phyloP scores from a whole-genome alignment of 805 yeast species.

The Pichia eremophila region DNA sequence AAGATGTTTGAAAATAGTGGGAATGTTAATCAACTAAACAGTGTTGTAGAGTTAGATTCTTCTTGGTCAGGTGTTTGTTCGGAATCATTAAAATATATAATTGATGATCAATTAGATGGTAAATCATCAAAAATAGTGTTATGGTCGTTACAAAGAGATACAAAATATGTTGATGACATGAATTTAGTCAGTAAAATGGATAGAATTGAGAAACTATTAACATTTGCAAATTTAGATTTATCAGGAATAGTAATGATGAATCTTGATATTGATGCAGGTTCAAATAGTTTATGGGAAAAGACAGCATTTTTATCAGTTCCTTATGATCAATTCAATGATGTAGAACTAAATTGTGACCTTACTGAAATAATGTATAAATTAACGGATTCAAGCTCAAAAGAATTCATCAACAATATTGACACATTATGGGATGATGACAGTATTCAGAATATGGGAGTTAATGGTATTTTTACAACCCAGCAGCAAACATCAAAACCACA shows the following conservation, averaged over 20 bases:
- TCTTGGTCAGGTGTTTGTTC: slow-evolving; percentile 79
- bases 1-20: slow-evolving; percentile 68
- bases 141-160: slow-evolving; percentile 9
- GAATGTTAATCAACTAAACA: slow-evolving; percentile 57
- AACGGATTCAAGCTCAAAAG: slow-evolving; percentile 4
- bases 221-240: not conserved
- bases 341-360: not conserved
- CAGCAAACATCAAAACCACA: not conserved
- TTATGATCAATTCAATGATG: slow-evolving; percentile 34
- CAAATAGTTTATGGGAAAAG: slow-evolving; percentile 33
- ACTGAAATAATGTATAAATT: slow-evolving; percentile 1
- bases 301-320: slow-evolving; percentile 30
- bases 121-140: slow-evolving; percentile 1
- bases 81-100: slow-evolving; percentile 29
- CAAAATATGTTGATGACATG: not conserved
- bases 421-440: not conserved
- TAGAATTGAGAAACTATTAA: slow-evolving; percentile 5
- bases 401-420: not conserved
- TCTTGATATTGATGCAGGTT: not conserved
- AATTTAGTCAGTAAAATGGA: not conserved
- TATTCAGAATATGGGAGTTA: not conserved
- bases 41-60: slow-evolving; percentile 60
- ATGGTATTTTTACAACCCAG: not conserved
- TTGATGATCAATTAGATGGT: slow-evolving; percentile 11
- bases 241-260: not conserved